phyloP scores from a whole-genome alignment of 768 basidiomycete genomes.

The Phaeolepiota aurea region DNA sequence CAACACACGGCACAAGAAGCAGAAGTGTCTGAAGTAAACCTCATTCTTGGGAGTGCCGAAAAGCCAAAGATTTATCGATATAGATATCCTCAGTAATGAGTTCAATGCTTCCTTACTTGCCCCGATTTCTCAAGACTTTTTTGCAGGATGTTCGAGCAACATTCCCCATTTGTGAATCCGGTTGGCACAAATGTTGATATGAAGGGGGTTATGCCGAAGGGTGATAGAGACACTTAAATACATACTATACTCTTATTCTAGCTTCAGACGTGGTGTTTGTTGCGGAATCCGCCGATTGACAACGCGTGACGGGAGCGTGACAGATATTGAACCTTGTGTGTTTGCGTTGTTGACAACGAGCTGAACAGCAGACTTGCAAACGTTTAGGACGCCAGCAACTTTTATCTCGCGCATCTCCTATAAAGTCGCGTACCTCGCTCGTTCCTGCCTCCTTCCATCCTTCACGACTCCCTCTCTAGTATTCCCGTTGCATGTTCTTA shows the following conservation, averaged over 20 bases:
- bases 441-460: neutral
- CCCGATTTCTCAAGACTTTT: constrained; percentile 6
- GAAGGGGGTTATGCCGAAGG: constrained; percentile 22
- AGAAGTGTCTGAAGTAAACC: constrained; percentile 30
- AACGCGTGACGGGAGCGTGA: neutral
- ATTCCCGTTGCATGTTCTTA: no score
- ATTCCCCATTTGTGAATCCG: constrained; percentile 50
- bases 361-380: neutral
- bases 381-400: no score
- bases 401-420: no score
- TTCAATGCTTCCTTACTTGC: constrained; percentile 10
- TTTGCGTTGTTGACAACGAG: no score
- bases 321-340: neutral
- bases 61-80: constrained; percentile 49
- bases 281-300: neutral
- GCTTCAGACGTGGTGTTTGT: neutral
- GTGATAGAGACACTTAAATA: constrained; percentile 16
- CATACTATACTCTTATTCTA: constrained; percentile 1
- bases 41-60: constrained; percentile 34
- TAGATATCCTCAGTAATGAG: constrained; percentile 64
- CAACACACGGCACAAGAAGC: constrained; percentile 44
- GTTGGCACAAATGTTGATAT: constrained; percentile 42
- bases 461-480: no score
- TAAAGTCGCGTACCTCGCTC: no score
- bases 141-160: constrained; percentile 46